A percentile compares a stretch with the other conserved stretches of the same genome.
Conservation (phyloP, 257 asterid species). For the Solanum arcanum region DNA sequence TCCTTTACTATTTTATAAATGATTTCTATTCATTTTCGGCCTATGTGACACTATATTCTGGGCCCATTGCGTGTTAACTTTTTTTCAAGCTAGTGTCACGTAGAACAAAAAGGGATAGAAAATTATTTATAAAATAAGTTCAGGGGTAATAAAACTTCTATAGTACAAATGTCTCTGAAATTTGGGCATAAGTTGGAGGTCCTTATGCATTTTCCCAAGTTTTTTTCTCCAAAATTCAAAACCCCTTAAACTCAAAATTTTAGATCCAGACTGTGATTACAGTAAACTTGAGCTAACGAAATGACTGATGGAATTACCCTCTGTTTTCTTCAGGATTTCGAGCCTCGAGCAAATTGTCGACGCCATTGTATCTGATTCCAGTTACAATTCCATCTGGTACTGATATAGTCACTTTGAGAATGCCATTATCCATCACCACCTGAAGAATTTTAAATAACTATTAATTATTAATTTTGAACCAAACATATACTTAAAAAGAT, state of each 20-base stretch:
- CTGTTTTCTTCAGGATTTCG: conserved; percentile 47
- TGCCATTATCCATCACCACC: conserved; percentile 70
- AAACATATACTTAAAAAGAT: background rate
- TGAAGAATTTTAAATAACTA: background rate
- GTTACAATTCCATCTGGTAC: conserved; percentile 58
- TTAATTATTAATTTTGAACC: background rate
- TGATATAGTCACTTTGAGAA: conserved; percentile 44
- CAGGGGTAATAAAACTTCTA: too few relatives aligned
- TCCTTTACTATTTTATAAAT: too few relatives aligned
- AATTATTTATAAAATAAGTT: too few relatives aligned
- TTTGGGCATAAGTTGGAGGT: too few relatives aligned
- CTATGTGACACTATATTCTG: too few relatives aligned
- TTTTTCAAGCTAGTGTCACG: too few relatives aligned
- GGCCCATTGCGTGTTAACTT: too few relatives aligned
- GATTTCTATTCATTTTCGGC: too few relatives aligned
- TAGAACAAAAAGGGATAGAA: too few relatives aligned
- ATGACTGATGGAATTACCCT: conserved; percentile 28
- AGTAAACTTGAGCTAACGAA: background rate
- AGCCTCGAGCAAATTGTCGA: conserved; percentile 60
- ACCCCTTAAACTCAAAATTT: background rate
- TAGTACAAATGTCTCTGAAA: too few relatives aligned
- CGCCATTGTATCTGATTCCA: conserved; percentile 43
- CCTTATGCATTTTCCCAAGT: too few relatives aligned
- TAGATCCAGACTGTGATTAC: background rate
- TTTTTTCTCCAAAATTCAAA: background rate